phyloP scores from a whole-genome alignment of 2,329 filamentous ascomycete species.

The Monilinia fructicola region DNA sequence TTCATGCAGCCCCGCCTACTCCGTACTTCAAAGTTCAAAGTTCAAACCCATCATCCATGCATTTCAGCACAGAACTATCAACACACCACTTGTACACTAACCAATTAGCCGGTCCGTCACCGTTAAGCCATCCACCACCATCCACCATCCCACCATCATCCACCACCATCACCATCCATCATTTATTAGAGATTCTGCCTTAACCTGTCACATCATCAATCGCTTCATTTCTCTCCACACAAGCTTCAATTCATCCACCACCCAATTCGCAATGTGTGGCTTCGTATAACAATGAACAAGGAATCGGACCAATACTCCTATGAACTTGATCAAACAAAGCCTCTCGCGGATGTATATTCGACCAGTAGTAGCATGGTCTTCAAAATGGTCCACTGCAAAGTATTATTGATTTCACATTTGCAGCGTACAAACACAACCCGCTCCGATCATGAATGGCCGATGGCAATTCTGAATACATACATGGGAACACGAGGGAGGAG shows the following conservation, averaged over 20 bases:
- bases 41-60: background rate
- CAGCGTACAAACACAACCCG: background rate
- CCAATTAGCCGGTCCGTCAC: conserved; percentile 1
- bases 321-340: background rate
- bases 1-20: background rate
- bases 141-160: too few relatives aligned
- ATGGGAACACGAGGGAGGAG: background rate
- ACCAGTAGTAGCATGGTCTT: background rate
- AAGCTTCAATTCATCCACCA: conserved; percentile 3
- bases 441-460: conserved; percentile 1
- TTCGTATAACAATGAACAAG: conserved; percentile 1
- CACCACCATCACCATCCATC: background rate
- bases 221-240: conserved; percentile 11
- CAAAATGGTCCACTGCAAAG: conserved; percentile 3
- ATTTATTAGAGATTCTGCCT: conserved; percentile 1
- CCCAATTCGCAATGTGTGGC: background rate
- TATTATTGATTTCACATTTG: background rate
- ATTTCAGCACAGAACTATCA: background rate
- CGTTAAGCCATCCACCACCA: background rate
- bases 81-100: background rate
- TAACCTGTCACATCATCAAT: conserved; percentile 4
- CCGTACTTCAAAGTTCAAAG: background rate
- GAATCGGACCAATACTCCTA: background rate
- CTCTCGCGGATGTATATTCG: background rate
- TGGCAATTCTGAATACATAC: background rate